Percentiles rank a stretch among this genome's conserved stretches.
These are phyloP conservation scores for Vachellia collinsii DNA, from an alignment of 306 rosid genomes.

Conservation along the genomic window DNA sequence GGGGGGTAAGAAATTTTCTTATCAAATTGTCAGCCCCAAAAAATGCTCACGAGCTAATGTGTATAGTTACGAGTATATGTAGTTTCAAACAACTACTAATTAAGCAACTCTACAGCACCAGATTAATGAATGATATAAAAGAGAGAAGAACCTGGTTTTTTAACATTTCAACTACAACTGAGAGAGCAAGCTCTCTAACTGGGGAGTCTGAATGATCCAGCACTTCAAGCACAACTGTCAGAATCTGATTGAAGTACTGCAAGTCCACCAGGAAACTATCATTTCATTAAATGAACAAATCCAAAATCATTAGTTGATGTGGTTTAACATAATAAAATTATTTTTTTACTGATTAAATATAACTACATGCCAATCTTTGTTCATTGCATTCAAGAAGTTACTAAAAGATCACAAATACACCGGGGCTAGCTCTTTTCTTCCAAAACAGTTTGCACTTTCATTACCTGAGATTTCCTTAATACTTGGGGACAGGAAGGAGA, in stretches of 20 bases:
- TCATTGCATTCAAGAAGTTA: constrained; percentile 25
- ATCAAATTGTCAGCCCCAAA: background rate
- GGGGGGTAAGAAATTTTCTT: constrained; percentile 33
- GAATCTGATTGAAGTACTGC: constrained; percentile 99
- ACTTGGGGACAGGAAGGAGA: constrained; percentile 20
- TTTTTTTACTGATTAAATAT: constrained; percentile 27
- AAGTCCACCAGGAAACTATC: constrained; percentile 43
- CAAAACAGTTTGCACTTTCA: background rate
- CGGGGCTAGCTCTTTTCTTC: constrained; percentile 23
- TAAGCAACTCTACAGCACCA: constrained; percentile 11
- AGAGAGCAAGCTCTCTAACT: constrained; percentile 82
- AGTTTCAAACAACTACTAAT: background rate
- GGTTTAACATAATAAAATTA: constrained; percentile 10
- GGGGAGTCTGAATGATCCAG: constrained; percentile 86
- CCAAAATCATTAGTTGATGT: constrained; percentile 17
- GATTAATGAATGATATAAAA: constrained; percentile 27
- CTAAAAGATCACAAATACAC: constrained; percentile 15
- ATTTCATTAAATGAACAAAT: constrained; percentile 31
- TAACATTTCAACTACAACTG: constrained; percentile 83
- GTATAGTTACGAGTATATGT: constrained; percentile 7
- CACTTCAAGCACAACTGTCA: constrained; percentile 90
- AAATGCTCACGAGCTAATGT: background rate
- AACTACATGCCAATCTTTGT: constrained; percentile 14
- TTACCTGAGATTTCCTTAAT: constrained; percentile 7
- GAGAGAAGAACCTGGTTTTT: constrained; percentile 76